phyloP scores from a whole-genome alignment of 2,329 filamentous ascomycete genomes.

The Coniochaeta ligniaria region DNA sequence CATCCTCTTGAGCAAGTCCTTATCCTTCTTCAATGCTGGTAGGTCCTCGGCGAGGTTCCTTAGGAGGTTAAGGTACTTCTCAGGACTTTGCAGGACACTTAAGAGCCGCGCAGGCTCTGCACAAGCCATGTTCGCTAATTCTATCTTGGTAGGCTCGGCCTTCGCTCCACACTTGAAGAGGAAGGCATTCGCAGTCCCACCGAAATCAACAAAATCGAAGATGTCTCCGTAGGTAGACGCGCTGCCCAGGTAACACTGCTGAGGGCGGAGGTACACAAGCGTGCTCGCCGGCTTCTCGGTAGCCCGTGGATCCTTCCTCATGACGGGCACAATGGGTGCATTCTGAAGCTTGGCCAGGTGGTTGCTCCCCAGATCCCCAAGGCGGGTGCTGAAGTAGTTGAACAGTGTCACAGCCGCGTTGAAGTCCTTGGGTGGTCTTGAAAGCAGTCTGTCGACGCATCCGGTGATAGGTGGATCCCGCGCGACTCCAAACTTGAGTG shows the following conservation, averaged over 20 bases:
- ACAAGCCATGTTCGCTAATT: conserved; percentile 79
- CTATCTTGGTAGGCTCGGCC: conserved; percentile 77
- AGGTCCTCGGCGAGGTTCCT: conserved; percentile 72
- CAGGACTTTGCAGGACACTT: conserved; percentile 68
- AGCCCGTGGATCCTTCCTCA: conserved; percentile 17
- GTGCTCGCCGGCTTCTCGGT: conserved; percentile 32
- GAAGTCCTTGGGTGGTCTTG: conserved; percentile 61
- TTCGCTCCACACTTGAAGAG: conserved; percentile 85
- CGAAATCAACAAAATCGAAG: conserved; percentile 96
- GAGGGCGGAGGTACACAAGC: conserved; percentile 57
- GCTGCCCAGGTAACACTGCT: conserved; percentile 71
- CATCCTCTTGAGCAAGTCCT: conserved; percentile 69
- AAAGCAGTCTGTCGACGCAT: conserved; percentile 67
- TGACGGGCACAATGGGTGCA: conserved; percentile 66
- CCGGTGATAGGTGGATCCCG: conserved; percentile 70
- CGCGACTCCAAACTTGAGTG: conserved; percentile 78
- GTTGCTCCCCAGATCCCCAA: conserved; percentile 62
- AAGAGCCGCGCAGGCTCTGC: conserved; percentile 77
- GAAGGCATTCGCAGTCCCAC: conserved; percentile 79
- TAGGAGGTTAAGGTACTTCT: conserved; percentile 82
- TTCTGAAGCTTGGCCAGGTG: conserved; percentile 54
- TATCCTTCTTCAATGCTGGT: conserved; percentile 66
- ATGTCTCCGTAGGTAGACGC: conserved; percentile 71
- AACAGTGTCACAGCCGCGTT: conserved; percentile 67
- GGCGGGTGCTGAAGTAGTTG: conserved; percentile 72